Evolutionary conservation across 495 filamentous ascomycete genomes (phyloP).

Genomic region (Melanomma pulvis-pyrius): DNA sequence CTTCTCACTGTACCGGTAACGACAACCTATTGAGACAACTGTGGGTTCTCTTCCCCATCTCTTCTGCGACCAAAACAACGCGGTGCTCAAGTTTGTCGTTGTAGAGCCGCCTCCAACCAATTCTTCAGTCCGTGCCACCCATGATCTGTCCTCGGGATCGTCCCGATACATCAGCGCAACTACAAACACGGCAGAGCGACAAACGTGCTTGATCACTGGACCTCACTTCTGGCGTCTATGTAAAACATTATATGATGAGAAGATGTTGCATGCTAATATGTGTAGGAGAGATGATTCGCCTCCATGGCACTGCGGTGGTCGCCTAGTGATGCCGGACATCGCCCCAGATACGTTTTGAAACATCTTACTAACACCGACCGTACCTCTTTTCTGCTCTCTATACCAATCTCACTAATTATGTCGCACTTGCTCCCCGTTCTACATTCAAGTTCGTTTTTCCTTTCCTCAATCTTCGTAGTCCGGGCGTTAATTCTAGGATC

Average conservation of each 20-base stretch:
- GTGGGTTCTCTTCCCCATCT: background rate
- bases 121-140: too few relatives aligned
- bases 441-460: background rate
- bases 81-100: too few relatives aligned
- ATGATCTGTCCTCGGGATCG: background rate
- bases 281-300: background rate
- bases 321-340: background rate
- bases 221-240: background rate
- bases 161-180: background rate
- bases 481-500: background rate
- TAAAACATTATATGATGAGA: background rate
- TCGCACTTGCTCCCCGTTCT: background rate
- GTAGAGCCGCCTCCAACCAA: too few relatives aligned
- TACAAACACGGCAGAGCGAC: background rate
- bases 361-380: background rate
- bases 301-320: background rate
- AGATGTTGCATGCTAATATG: background rate
- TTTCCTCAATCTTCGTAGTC: background rate
- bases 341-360: background rate
- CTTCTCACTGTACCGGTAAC: background rate
- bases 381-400: too few relatives aligned
- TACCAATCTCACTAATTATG: background rate
- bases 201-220: background rate
- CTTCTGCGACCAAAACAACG: background rate
- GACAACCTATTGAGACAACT: background rate